A percentile compares a stretch with the other conserved stretches of the same genome.
These are phyloP conservation scores for Juncus effusus DNA, from an alignment of 176 grass and related monocot genomes.

Conservation along the genomic window DNA sequence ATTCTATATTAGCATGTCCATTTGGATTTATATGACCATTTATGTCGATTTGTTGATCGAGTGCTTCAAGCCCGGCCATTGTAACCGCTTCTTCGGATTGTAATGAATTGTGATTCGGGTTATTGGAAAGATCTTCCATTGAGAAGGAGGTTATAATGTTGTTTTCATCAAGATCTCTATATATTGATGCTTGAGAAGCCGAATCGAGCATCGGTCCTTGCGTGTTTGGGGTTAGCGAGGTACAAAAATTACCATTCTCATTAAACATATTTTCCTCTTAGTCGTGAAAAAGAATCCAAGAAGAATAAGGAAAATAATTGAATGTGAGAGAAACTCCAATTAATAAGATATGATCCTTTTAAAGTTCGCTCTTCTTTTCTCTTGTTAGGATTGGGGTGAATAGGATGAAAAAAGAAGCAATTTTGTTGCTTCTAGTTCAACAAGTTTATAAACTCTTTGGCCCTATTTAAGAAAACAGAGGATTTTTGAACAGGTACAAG, in stretches of 20 bases:
- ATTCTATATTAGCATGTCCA: slow-evolving; percentile 28
- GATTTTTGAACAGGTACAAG: slow-evolving; percentile 32
- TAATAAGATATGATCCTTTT: slow-evolving; percentile 20
- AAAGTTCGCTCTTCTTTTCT: slow-evolving; percentile 33
- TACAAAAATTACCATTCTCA: slow-evolving; percentile 47
- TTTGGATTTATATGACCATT: slow-evolving; percentile 44
- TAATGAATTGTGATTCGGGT: slow-evolving; percentile 35
- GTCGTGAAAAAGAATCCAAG: slow-evolving; percentile 25
- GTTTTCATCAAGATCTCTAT: slow-evolving; percentile 31
- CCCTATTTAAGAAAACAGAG: slow-evolving; percentile 36
- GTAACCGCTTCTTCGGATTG: slow-evolving; percentile 30
- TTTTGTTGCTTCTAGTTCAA: slow-evolving; percentile 53
- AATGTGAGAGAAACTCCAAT: slow-evolving; percentile 1
- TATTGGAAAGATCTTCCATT: slow-evolving; percentile 44
- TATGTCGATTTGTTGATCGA: slow-evolving; percentile 46
- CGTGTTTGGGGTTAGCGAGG: slow-evolving; percentile 44
- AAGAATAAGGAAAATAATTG: slow-evolving; percentile 25
- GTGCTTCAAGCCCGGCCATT: slow-evolving; percentile 34
- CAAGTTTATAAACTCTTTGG: slow-evolving; percentile 49
- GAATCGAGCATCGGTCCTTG: slow-evolving; percentile 43
- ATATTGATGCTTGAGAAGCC: slow-evolving; percentile 39
- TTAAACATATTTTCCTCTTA: slow-evolving; percentile 44
- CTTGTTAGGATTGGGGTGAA: slow-evolving; percentile 40
- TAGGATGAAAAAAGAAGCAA: slow-evolving; percentile 54
- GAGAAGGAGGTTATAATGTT: slow-evolving; percentile 39